A percentile compares a stretch with the other conserved stretches of the same genome.
These are phyloP conservation scores for Jimgerdemannia flammicorona DNA, from an alignment of 192 early-diverging fungal species.

Conservation along the genomic window DNA sequence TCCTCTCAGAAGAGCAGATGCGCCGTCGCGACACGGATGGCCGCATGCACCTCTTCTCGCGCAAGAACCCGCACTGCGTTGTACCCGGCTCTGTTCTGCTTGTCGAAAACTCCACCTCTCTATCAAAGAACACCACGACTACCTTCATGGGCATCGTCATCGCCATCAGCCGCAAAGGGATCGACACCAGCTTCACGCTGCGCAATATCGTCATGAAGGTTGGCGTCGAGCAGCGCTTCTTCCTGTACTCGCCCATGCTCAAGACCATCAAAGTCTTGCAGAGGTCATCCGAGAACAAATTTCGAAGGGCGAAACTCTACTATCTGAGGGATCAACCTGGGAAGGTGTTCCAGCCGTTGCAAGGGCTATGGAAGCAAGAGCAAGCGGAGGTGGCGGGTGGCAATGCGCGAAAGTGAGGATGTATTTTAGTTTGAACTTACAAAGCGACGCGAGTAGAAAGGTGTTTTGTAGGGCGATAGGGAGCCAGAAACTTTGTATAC, in stretches of 20 bases:
- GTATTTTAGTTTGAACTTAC: too few relatives aligned
- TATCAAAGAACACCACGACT: conserved; percentile 39
- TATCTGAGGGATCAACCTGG: conserved; percentile 77
- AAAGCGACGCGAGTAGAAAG: too few relatives aligned
- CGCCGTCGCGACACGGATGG: conserved; percentile 52
- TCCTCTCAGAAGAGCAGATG: conserved; percentile 58
- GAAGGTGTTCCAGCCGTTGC: conserved; percentile 55
- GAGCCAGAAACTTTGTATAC: too few relatives aligned
- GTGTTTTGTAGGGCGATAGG: too few relatives aligned
- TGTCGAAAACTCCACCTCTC: conserved; percentile 65
- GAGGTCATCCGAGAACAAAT: conserved; percentile 46
- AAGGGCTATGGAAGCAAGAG: conserved; percentile 30
- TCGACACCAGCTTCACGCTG: conserved; percentile 74
- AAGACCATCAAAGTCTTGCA: conserved; percentile 66
- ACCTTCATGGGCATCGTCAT: conserved; percentile 74
- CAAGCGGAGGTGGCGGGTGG: conserved; percentile 15
- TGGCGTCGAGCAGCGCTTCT: conserved; percentile 73
- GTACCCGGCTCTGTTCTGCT: conserved; percentile 61
- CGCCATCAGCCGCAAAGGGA: conserved; percentile 66
- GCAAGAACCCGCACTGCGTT: conserved; percentile 49
- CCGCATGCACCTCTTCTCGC: conserved; percentile 58
- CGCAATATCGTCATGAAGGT: conserved; percentile 73
- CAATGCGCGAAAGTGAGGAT: not conserved
- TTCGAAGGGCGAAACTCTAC: conserved; percentile 71
- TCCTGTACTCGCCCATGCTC: conserved; percentile 73